These are phyloP conservation scores for Endoconidiophora polonica DNA, from an alignment of 2,329 filamentous ascomycete species.

Conservation along the genomic window DNA sequence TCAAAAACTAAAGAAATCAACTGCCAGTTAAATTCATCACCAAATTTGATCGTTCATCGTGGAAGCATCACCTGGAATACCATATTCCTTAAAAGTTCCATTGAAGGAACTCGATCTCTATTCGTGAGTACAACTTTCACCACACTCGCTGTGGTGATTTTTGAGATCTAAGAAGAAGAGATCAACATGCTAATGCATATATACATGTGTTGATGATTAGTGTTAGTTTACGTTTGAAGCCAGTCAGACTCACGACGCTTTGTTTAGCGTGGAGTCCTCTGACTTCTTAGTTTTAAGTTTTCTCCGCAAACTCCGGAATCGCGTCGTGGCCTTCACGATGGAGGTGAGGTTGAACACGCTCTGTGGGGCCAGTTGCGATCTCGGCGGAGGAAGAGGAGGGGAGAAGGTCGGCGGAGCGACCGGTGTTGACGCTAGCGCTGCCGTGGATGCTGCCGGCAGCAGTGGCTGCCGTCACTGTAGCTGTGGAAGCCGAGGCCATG, in stretches of 20 bases:
- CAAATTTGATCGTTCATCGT: background rate
- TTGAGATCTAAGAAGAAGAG: too few relatives aligned
- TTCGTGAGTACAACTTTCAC: too few relatives aligned
- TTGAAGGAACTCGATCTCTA: too few relatives aligned
- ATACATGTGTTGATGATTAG: too few relatives aligned
- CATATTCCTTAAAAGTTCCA: background rate
- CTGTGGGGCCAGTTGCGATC: slow-evolving; percentile 5
- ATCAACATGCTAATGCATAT: too few relatives aligned
- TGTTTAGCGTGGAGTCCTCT: background rate
- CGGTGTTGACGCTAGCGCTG: background rate
- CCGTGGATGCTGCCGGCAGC: background rate
- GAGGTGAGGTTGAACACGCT: slow-evolving; percentile 12
- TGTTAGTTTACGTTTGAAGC: too few relatives aligned
- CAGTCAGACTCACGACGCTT: too few relatives aligned
- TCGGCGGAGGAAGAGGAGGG: slow-evolving; percentile 3
- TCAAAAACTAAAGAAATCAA: too few relatives aligned
- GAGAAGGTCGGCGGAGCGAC: too few relatives aligned
- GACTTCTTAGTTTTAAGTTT: slow-evolving; percentile 1
- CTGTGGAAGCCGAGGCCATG: background rate
- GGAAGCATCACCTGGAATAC: background rate
- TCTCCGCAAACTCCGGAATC: slow-evolving; percentile 5
- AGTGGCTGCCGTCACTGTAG: background rate
- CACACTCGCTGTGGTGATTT: too few relatives aligned
- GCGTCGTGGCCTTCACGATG: slow-evolving; percentile 7
- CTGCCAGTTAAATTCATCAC: too few relatives aligned